A percentile compares a stretch with the other conserved stretches of the same genome.
Evolutionary conservation across 768 basidiomycete genomes (phyloP).

Genomic region (Xerocomellus dryophilus): DNA sequence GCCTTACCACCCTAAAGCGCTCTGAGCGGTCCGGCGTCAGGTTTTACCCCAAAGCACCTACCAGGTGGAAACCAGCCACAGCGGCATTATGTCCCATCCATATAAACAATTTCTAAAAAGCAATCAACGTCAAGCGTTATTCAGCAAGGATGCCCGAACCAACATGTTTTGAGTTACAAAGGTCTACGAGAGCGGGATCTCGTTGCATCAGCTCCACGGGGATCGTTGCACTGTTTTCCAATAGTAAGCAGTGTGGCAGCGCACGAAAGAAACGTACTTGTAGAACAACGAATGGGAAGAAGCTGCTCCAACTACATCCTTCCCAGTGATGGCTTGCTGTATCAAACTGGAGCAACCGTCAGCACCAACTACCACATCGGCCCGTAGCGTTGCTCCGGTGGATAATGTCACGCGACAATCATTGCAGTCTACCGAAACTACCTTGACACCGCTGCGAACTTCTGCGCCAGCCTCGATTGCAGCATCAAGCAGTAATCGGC

Average conservation of each 20-base stretch:
- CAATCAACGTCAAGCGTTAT: background rate
- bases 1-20: conserved; percentile 38
- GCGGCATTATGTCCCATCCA: conserved; percentile 26
- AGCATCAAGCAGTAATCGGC: conserved; percentile 44
- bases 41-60: conserved; percentile 3
- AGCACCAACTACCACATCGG: conserved; percentile 59
- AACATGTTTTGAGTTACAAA: conserved; percentile 26
- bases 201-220: conserved; percentile 38
- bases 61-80: conserved; percentile 23
- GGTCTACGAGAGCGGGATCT: conserved; percentile 38
- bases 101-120: conserved; percentile 8
- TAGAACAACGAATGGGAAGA: conserved; percentile 39
- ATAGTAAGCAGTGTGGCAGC: background rate
- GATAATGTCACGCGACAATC: conserved; percentile 36
- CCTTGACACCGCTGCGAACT: conserved; percentile 41
- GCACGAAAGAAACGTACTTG: conserved; percentile 33
- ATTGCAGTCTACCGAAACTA: conserved; percentile 36
- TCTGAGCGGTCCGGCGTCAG: background rate
- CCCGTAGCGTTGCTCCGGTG: conserved; percentile 41
- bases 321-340: conserved; percentile 33
- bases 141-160: background rate
- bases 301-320: conserved; percentile 27
- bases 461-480: conserved; percentile 47
- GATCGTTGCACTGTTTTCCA: conserved; percentile 37
- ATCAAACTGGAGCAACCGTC: conserved; percentile 52